Evolutionary conservation across 257 asterid genomes (phyloP).

Genomic region (Plantago major): DNA sequence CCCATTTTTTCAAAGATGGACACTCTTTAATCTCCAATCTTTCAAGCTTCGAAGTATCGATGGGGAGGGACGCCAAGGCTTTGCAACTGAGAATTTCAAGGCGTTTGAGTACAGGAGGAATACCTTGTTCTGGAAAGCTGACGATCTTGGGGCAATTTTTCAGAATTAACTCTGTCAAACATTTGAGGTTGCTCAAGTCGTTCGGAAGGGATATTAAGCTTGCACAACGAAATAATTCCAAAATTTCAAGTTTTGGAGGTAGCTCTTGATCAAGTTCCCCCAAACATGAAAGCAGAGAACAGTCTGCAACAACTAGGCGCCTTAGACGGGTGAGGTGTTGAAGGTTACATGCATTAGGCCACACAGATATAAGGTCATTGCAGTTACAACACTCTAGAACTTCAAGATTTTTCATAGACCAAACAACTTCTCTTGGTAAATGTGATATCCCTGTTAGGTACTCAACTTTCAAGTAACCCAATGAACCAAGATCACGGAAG

Average conservation of each 20-base stretch:
- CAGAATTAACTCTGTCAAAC: conserved; percentile 28
- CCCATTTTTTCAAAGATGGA: conserved; percentile 28
- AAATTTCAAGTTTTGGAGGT: conserved; percentile 32
- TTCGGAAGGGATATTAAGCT: conserved; percentile 26
- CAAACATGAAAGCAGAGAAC: conserved; percentile 20
- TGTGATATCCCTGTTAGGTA: conserved; percentile 23
- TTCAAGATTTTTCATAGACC: conserved; percentile 18
- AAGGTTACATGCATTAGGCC: conserved; percentile 18
- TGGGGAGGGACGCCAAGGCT: conserved; percentile 30
- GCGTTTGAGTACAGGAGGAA: conserved; percentile 31
- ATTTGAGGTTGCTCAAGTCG: conserved; percentile 18
- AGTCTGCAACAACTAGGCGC: conserved; percentile 34
- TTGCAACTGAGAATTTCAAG: conserved; percentile 38
- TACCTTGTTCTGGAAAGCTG: conserved; percentile 27
- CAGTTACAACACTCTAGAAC: conserved; percentile 33
- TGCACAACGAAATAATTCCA: conserved; percentile 28
- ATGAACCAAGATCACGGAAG: conserved; percentile 19
- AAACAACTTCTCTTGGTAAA: conserved; percentile 25
- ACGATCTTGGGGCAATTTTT: conserved; percentile 25
- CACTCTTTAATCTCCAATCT: conserved; percentile 37
- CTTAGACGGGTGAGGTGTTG: conserved; percentile 21
- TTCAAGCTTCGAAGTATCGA: conserved; percentile 28
- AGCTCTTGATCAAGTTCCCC: conserved; percentile 20
- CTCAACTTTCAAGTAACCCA: conserved; percentile 31
- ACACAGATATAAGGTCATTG: conserved; percentile 24